These are phyloP conservation scores for Ajuga chamaepitys DNA, from an alignment of 257 asterid species.

Conservation along the genomic window DNA sequence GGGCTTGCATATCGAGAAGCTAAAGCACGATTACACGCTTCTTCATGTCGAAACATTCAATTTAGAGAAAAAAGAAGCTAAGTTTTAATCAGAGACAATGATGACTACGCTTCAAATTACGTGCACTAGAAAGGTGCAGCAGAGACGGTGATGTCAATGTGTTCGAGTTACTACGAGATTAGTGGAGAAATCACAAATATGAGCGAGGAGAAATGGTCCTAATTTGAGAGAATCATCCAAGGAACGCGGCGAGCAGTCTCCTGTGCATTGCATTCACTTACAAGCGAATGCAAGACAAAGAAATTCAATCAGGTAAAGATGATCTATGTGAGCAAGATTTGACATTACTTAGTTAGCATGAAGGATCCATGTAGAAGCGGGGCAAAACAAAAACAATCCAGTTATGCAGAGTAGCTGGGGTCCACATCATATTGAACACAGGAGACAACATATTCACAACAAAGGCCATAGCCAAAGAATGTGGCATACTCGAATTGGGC, in stretches of 20 bases:
- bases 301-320: constrained; percentile 7
- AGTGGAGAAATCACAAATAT: constrained; percentile 24
- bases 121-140: constrained; percentile 60
- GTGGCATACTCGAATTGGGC: constrained; percentile 43
- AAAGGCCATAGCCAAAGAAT: constrained; percentile 53
- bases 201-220: constrained; percentile 20
- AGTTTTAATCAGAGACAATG: constrained; percentile 22
- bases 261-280: constrained; percentile 56
- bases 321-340: constrained; percentile 22
- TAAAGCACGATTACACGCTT: constrained; percentile 27
- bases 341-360: constrained; percentile 41
- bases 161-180: constrained; percentile 33
- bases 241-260: constrained; percentile 47
- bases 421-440: constrained; percentile 53
- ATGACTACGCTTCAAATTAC: neutral
- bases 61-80: constrained; percentile 35
- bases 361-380: constrained; percentile 53
- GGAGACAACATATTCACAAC: constrained; percentile 56
- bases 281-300: constrained; percentile 10
- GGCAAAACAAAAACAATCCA: constrained; percentile 41
- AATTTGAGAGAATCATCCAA: constrained; percentile 23
- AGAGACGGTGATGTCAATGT: constrained; percentile 43
- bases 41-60: constrained; percentile 34
- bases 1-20: constrained; percentile 24
- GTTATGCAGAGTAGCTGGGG: constrained; percentile 48